phyloP scores from a whole-genome alignment of 768 basidiomycete species.

The Calocybe cyanea region DNA sequence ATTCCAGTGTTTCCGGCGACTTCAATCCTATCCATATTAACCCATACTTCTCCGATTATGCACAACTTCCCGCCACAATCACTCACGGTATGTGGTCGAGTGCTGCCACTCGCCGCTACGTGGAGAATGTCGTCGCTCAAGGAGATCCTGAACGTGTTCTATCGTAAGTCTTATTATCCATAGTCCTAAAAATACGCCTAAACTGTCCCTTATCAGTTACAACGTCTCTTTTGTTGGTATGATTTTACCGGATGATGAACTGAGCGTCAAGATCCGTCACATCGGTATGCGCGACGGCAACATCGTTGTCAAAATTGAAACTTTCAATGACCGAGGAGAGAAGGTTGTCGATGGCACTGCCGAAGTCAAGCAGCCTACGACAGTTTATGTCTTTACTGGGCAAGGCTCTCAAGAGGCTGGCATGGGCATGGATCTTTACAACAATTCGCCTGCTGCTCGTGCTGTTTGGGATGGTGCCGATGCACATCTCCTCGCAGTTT shows the following conservation, averaged over 20 bases:
- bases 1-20: conserved; percentile 94
- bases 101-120: conserved; percentile 87
- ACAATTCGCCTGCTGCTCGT: conserved; percentile 85
- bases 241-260: conserved; percentile 88
- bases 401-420: conserved; percentile 97
- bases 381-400: conserved; percentile 97
- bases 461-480: conserved; percentile 98
- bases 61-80: conserved; percentile 91
- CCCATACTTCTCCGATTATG: conserved; percentile 95
- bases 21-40: conserved; percentile 99
- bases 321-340: conserved; percentile 78
- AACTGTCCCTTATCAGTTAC: conserved; percentile 50
- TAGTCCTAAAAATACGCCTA: neutral
- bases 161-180: conserved; percentile 50
- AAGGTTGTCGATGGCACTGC: conserved; percentile 92
- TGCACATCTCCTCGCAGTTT: conserved; percentile 86
- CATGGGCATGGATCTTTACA: conserved; percentile 99
- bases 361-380: conserved; percentile 88
- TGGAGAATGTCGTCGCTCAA: conserved; percentile 92
- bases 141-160: conserved; percentile 89
- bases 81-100: conserved; percentile 98
- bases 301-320: conserved; percentile 87
- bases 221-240: conserved; percentile 96
- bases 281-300: conserved; percentile 90
- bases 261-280: conserved; percentile 85